Evolutionary conservation across 2,329 filamentous ascomycete genomes (phyloP).

Genomic region (Tolypocladium inflatum): DNA sequence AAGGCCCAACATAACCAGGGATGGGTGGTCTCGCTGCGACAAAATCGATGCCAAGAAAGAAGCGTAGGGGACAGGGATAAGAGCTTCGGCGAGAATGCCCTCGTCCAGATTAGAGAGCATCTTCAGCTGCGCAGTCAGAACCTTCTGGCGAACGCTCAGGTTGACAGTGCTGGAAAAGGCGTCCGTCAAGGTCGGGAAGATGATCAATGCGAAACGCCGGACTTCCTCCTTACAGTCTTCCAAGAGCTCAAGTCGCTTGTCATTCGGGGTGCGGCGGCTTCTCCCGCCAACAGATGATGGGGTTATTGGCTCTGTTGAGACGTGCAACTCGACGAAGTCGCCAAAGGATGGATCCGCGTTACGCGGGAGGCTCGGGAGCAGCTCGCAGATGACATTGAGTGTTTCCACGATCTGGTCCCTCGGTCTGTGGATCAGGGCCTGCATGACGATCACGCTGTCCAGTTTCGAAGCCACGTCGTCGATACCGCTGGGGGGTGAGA

Average conservation of each 20-base stretch:
- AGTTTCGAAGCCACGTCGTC: conserved; percentile 77
- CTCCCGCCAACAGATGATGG: conserved; percentile 23
- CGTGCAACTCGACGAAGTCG: conserved; percentile 34
- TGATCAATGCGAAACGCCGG: conserved; percentile 82
- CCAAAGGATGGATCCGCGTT: conserved; percentile 32
- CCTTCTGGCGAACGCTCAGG: conserved; percentile 85
- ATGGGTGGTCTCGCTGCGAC: conserved; percentile 87
- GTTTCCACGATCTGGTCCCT: conserved; percentile 96
- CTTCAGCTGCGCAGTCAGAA: conserved; percentile 89
- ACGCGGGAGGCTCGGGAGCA: conserved; percentile 67
- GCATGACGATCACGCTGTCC: conserved; percentile 97
- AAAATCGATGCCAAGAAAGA: conserved; percentile 93
- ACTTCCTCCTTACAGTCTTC: conserved; percentile 78
- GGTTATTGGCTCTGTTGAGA: conserved; percentile 28
- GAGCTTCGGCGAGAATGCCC: conserved; percentile 71
- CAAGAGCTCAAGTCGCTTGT: conserved; percentile 74
- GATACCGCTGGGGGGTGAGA: conserved; percentile 75
- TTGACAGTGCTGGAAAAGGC: conserved; percentile 98
- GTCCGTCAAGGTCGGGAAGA: conserved; percentile 91
- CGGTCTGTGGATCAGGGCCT: conserved; percentile 89
- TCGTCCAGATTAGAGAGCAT: conserved; percentile 95
- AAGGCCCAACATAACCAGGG: conserved; percentile 75
- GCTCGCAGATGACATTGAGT: conserved; percentile 91
- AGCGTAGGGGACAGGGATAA: conserved; percentile 84
- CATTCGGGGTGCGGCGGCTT: conserved; percentile 46